Percentiles rank a stretch among this genome's conserved stretches.
phyloP scores from a whole-genome alignment of 768 basidiomycete genomes.

The Amanita pallidorosea region DNA sequence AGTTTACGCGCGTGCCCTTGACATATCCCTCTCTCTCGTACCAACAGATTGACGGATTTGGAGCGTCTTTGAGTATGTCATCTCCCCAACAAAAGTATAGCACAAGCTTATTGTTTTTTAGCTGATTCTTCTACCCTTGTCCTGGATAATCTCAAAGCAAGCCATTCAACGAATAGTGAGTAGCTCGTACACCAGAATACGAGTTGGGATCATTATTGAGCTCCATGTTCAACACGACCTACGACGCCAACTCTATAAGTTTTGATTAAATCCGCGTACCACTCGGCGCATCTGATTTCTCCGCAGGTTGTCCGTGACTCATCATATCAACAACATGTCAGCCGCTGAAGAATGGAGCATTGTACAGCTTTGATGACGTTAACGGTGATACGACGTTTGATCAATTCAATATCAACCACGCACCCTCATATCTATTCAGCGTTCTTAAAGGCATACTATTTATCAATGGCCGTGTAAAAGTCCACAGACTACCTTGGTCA shows the following conservation, averaged over 20 bases:
- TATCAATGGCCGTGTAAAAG: constrained; percentile 39
- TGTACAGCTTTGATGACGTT: constrained; percentile 56
- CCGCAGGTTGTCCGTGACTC: constrained; percentile 29
- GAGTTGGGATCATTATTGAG: constrained; percentile 46
- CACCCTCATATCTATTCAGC: constrained; percentile 54
- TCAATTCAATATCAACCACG: constrained; percentile 43
- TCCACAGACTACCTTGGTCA: constrained; percentile 66
- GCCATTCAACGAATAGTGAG: not conserved
- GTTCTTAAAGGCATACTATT: constrained; percentile 54
- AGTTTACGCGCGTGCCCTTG: constrained; percentile 38
- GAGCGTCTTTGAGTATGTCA: constrained; percentile 46
- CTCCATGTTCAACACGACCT: constrained; percentile 50
- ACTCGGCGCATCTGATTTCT: constrained; percentile 69
- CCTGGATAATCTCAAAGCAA: constrained; percentile 57
- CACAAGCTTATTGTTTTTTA: constrained; percentile 13
- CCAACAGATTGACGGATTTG: constrained; percentile 60
- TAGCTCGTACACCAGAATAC: constrained; percentile 21
- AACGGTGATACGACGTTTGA: constrained; percentile 48
- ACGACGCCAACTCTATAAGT: constrained; percentile 48
- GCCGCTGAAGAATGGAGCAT: constrained; percentile 16
- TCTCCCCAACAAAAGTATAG: not conserved
- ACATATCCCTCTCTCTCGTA: constrained; percentile 50
- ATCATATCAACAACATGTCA: not conserved
- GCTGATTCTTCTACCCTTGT: constrained; percentile 63
- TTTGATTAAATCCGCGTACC: constrained; percentile 60